Evolutionary conservation across 73 alveolate species (phyloP).

Genomic region (Paramecium tetraurelia): DNA sequence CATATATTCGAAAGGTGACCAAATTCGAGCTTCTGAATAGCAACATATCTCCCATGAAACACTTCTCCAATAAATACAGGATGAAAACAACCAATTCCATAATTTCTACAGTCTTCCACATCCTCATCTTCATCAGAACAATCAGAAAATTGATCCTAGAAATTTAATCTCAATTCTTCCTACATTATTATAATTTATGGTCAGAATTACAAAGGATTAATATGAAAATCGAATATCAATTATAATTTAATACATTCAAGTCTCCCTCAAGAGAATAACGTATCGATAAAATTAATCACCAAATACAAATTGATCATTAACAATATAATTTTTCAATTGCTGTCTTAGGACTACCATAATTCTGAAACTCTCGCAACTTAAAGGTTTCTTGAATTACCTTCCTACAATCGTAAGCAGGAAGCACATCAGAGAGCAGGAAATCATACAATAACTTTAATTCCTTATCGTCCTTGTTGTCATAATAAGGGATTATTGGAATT

Average conservation of each 20-base stretch:
- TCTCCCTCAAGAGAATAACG: background rate
- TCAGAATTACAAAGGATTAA: background rate
- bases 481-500: constrained; percentile 87
- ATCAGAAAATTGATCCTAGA: background rate
- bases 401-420: constrained; percentile 33
- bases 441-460: constrained; percentile 20
- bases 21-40: constrained; percentile 67
- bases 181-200: background rate
- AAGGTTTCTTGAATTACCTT: background rate
- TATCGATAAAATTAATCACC: background rate
- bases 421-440: background rate
- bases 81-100: constrained; percentile 52
- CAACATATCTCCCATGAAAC: constrained; percentile 48
- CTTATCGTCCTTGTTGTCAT: constrained; percentile 84
- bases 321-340: constrained; percentile 38
- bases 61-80: constrained; percentile 67
- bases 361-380: background rate
- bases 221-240: background rate
- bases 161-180: background rate
- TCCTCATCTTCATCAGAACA: constrained; percentile 12
- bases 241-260: background rate
- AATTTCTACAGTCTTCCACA: background rate
- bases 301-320: background rate
- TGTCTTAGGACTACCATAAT: background rate
- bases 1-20: constrained; percentile 83